Evolutionary conservation across 768 basidiomycete genomes (phyloP), one percentile per base, ranked within the genome.

Genomic region (Pulveroboletus sp.): DNA sequence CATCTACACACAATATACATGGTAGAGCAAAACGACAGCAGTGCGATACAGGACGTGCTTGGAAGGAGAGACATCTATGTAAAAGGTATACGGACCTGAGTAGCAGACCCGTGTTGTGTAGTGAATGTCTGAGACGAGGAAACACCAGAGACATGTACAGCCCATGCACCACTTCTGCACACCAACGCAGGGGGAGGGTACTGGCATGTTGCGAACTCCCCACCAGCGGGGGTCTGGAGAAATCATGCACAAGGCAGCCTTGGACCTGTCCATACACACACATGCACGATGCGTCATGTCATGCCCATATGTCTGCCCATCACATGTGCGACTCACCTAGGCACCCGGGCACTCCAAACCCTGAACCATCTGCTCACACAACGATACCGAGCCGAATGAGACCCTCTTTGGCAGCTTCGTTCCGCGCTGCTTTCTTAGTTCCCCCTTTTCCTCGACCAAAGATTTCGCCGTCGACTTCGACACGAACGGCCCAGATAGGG

Each of bases 331-430:
- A 24, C 55, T 33, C 38, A 53, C 76, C 68, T 49, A 36, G 18
- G 21, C 46, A 15, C 30, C 31, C 39, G 35, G n/a, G 26, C 43
- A 17, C 33, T 35, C 39, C 53, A 51, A 49, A 51, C 50, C 47
- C 17, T 14, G 21, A 3, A 8, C n/a, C 31, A 7, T 11, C 1
- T 17, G 2, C 35, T 60, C 37, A 78, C 42, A 81, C 79, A 37
- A 70, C 53, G 41, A 86, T 73, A 2, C 81, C 84, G 64, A 90
- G 56, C 49, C 69, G 76, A 60, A 71, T 65, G 54, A 90, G 72
- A 3, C 86, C 88, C 56, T 81, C 72, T 65, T 87, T 89, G 28
- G 89, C 89, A 5, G 89, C 89, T 62, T 88, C 88, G 60, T 89
- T 89, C 61, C 83, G 76, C 1, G 89, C 89, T 1, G 79, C 77